Evolutionary conservation across 2,329 filamentous ascomycete genomes (phyloP).

Genomic region (Microdochium paspali): DNA sequence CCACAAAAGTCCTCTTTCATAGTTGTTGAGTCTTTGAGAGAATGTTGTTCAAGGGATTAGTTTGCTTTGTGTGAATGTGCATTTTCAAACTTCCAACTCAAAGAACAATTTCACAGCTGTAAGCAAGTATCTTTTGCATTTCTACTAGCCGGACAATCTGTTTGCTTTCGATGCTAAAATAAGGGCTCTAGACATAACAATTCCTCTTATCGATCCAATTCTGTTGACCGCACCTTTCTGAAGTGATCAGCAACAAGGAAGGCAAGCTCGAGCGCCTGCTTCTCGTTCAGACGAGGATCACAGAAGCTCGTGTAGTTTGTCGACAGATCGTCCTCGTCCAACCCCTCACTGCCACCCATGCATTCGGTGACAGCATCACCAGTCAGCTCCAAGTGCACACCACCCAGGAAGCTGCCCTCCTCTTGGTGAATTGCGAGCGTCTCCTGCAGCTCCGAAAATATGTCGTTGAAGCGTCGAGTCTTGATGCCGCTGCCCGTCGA

Average conservation of each 20-base stretch:
- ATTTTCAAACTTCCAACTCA: no score
- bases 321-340: conserved; percentile 80
- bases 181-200: background rate
- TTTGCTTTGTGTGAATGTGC: no score
- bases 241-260: conserved; percentile 87
- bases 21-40: no score
- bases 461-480: conserved; percentile 83
- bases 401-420: conserved; percentile 78
- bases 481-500: conserved; percentile 73
- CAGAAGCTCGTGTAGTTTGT: conserved; percentile 95
- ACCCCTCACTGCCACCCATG: conserved; percentile 75
- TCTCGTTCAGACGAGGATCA: conserved; percentile 91
- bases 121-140: no score
- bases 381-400: conserved; percentile 90
- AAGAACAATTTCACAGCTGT: no score
- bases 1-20: no score
- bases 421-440: conserved; percentile 79
- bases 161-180: no score
- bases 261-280: conserved; percentile 90
- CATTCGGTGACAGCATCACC: conserved; percentile 97
- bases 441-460: conserved; percentile 77
- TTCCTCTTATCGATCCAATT: background rate
- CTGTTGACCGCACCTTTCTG: conserved; percentile 1
- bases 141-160: no score
- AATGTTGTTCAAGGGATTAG: no score